phyloP scores from a whole-genome alignment of 495 filamentous ascomycete species.

The Tetracladium setigerum region DNA sequence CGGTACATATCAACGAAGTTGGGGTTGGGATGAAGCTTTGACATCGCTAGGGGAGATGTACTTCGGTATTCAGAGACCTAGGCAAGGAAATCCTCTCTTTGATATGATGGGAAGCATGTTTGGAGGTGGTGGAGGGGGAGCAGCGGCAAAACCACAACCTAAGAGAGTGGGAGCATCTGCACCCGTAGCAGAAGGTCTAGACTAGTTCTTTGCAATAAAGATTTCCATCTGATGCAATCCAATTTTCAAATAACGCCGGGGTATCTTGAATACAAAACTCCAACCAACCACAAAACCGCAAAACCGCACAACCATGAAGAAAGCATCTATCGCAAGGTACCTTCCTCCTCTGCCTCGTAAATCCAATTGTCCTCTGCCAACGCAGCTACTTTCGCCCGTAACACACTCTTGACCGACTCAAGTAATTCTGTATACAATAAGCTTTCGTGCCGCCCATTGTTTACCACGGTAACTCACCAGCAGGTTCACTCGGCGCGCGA shows the following conservation, averaged over 20 bases:
- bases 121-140: slow-evolving; percentile 51
- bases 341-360: slow-evolving; percentile 66
- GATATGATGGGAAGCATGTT: slow-evolving; percentile 98
- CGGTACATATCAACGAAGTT: slow-evolving; percentile 63
- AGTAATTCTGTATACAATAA: slow-evolving; percentile 52
- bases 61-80: slow-evolving; percentile 86
- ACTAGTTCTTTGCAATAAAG: slow-evolving; percentile 25
- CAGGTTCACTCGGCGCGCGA: slow-evolving; percentile 55
- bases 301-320: slow-evolving; percentile 15
- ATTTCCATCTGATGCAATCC: slow-evolving; percentile 1
- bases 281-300: slow-evolving; percentile 29
- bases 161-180: slow-evolving; percentile 35
- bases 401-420: slow-evolving; percentile 61
- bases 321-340: slow-evolving; percentile 14
- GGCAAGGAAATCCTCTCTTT: slow-evolving; percentile 80
- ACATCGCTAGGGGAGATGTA: slow-evolving; percentile 92
- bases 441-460: slow-evolving; percentile 1
- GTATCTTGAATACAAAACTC: slow-evolving; percentile 21
- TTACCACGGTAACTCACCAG: slow-evolving; percentile 41
- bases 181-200: slow-evolving; percentile 44
- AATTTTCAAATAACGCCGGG: slow-evolving; percentile 6
- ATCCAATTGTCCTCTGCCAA: slow-evolving; percentile 87
- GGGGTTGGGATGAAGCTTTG: slow-evolving; percentile 73
- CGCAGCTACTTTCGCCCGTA: slow-evolving; percentile 61
- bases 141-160: slow-evolving; percentile 32